A percentile compares a stretch with the other conserved stretches of the same genome.
Evolutionary conservation across 306 rosid genomes (phyloP).

Genomic region (Myrica gale): DNA sequence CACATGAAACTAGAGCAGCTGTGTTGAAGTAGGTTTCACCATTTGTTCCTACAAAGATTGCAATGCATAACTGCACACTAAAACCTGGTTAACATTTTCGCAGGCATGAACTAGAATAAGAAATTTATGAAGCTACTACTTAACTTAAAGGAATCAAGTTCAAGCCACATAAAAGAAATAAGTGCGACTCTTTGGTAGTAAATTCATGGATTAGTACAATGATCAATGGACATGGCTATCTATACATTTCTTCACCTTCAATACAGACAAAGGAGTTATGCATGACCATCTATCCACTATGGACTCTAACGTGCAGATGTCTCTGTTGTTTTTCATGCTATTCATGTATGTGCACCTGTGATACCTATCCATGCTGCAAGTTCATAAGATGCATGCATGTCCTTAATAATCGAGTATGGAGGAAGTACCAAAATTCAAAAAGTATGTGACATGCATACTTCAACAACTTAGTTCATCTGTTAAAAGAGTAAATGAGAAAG

Average conservation of each 20-base stretch:
- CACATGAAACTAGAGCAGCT: constrained; percentile 59
- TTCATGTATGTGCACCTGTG: background rate
- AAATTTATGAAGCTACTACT: background rate
- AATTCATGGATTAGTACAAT: background rate
- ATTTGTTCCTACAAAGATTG: constrained; percentile 65
- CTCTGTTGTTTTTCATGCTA: background rate
- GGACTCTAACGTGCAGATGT: background rate
- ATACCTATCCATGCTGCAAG: background rate
- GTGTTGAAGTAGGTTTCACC: constrained; percentile 84
- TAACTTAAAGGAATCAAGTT: background rate
- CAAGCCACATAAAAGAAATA: background rate
- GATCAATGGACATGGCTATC: background rate
- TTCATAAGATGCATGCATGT: background rate
- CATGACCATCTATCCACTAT: background rate
- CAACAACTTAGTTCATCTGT: background rate
- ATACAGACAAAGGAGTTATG: constrained; percentile 1
- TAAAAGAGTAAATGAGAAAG: background rate
- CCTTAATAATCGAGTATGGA: background rate
- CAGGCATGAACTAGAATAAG: background rate
- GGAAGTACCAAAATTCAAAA: background rate
- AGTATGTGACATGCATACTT: background rate
- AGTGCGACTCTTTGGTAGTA: background rate
- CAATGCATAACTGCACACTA: constrained; percentile 62
- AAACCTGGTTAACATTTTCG: constrained; percentile 18
- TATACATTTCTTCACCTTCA: background rate